A percentile compares a stretch with the other conserved stretches of the same genome.
These are phyloP conservation scores for Tylopilus felleus DNA, from an alignment of 768 basidiomycete genomes.

Conservation along the genomic window DNA sequence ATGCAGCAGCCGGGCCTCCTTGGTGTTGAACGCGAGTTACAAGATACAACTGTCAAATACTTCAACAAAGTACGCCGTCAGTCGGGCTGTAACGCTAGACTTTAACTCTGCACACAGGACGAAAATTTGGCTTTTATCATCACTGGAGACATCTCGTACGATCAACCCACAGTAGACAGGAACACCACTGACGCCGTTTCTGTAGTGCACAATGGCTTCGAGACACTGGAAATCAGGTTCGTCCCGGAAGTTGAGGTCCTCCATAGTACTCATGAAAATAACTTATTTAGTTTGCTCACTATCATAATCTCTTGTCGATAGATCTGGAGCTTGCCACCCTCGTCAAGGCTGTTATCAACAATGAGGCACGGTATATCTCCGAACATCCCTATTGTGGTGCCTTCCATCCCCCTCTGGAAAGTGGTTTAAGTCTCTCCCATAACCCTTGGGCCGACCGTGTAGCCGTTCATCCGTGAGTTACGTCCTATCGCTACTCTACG, in stretches of 20 bases:
- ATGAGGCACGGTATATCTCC: slow-evolving; percentile 69
- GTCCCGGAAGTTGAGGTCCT: slow-evolving; percentile 3
- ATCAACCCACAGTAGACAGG: slow-evolving; percentile 10
- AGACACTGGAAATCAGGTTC: slow-evolving; percentile 75
- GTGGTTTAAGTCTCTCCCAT: slow-evolving; percentile 56
- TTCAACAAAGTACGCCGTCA: slow-evolving; percentile 49
- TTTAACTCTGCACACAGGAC: slow-evolving; percentile 35
- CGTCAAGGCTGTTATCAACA: slow-evolving; percentile 80
- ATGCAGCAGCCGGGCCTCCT: not conserved
- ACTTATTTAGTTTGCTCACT: slow-evolving; percentile 64
- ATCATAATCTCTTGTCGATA: slow-evolving; percentile 52
- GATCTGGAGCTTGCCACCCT: slow-evolving; percentile 60
- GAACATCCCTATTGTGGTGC: slow-evolving; percentile 77
- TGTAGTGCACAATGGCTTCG: slow-evolving; percentile 78
- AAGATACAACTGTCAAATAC: slow-evolving; percentile 80
- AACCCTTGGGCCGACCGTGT: slow-evolving; percentile 72
- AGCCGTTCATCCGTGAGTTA: slow-evolving; percentile 66
- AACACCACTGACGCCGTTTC: slow-evolving; percentile 5
- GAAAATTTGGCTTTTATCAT: slow-evolving; percentile 78
- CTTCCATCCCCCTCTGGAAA: slow-evolving; percentile 79
- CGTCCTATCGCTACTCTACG: not conserved
- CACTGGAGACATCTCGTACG: slow-evolving; percentile 78
- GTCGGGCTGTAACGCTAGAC: not conserved
- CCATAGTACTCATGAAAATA: not conserved
- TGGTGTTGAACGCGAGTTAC: not conserved